Base-by-base conservation (phyloP, 306 rosid genomes). In the Begonia loranthoides region DNA sequence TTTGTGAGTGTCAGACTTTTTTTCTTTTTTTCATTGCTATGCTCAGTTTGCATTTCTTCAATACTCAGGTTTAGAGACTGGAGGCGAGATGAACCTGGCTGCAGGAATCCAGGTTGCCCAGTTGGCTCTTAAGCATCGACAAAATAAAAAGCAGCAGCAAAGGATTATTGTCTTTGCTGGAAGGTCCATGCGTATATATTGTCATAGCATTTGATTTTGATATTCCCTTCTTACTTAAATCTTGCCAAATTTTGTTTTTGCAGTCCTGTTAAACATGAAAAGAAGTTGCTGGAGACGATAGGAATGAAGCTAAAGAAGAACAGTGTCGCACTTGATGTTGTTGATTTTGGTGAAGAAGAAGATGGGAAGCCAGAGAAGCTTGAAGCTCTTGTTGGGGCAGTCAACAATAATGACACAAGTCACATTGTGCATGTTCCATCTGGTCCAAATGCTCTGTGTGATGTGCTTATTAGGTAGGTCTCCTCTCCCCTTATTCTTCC, bases 91-190 rank as follows among this genome's bases (percentile, higher is more conserved):
- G 94, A 80, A 86, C 75, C 74, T 90, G 70, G 96, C 96, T 45
- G 83, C 93, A 60, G 92, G 87, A 14, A 86, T 90, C 71, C 99
- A 86, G 72, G 94, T 90, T 68, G 96, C 99, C 53, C 96, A 90
- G 60, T 71, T 90, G 73, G 99, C 99, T 45, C 88, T 86, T 51
- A 90, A 90, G 75, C 96, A 90, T 76, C 81, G 99, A 36, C 99
- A 90, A 68, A 90, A 86, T 69, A 90, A 90, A 73, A 86, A 90
- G 51, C 96, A 90, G 76, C 99, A 90, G 52, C 99, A 90, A 63
- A 76, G 99, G 62, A 90, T 90, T 66, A 80, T 90, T 51, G 83
- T 90, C 63, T 86, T 90, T 61, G 84, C 79, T 61, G 99, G 96
- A 75, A 86, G 99, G 99, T 86, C 44, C 10, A 36, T 57, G 14